Base-by-base conservation (phyloP, 2,329 filamentous ascomycete genomes). In the Aspergillus pseudotamarii region DNA sequence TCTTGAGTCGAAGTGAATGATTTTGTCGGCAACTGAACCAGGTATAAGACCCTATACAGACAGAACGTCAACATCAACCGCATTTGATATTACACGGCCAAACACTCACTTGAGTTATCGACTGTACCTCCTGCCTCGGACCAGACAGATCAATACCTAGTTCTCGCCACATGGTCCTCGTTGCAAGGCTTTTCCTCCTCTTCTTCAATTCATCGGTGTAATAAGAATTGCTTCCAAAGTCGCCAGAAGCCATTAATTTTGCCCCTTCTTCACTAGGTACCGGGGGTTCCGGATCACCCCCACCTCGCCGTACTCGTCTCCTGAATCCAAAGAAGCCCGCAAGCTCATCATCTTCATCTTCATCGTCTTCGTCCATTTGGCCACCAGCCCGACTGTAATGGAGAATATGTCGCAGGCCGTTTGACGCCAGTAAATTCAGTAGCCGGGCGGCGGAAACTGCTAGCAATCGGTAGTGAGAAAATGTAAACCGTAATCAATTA, bases 1-100 rank as follows among this genome's bases (percentile, higher is more conserved):
- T 46, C 92, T 89, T 6, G 90, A 86, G 60, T 94, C 88, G 74
- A 94, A 96, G 72, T 96, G 91, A 65, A 98, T 90, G 65, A 97
- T 91, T 72, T 91, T 91, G 73, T 98, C 94, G 0, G 93, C 90
- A 28, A 86, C 86, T 0, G 89, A 90, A 3, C 86, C 85, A 0
- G 95, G 94, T 63, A 97, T 88, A 81, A 97, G 85, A 34, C 85
- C 85, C 86, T 95, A 73, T 3, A 68, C 23, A n/a, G 1, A 9
- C 8, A 6, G 19, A 30, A 21, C n/a, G 9, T 48, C 21, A 54
- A 23, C 16, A 45, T 66, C 55, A 65, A 28, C 21, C 58, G 43
- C 30, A 16, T 6, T 26, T 19, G 14, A 16, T 30, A 36, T n/a
- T 19, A 36, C 21, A 23, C n/a, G 56, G 11, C 9, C 9, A 26